These are phyloP conservation scores for Colletotrichum euphorbiae DNA, from an alignment of 2,329 filamentous ascomycete species.

Conservation along the genomic window DNA sequence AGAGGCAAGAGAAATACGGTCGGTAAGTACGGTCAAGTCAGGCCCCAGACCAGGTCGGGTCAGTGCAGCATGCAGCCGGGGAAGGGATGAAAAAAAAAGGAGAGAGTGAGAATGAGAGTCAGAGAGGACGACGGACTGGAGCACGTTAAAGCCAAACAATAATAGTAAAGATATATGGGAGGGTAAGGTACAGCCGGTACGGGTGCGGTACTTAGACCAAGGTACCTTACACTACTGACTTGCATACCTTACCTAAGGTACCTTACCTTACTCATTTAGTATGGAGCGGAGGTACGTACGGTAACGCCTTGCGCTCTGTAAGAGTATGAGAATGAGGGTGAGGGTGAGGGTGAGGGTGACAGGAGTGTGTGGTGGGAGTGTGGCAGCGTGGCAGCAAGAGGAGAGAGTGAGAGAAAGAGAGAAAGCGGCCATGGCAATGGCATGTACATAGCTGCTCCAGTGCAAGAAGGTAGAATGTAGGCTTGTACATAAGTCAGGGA, in stretches of 20 bases:
- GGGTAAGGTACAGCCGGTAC: constrained; percentile 23
- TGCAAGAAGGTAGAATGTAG: not conserved
- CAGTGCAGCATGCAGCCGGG: constrained; percentile 38
- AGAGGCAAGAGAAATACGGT: constrained; percentile 40
- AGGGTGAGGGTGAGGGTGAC: too few species aligned
- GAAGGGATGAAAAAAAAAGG: constrained; percentile 36
- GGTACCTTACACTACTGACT: not conserved
- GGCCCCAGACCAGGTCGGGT: constrained; percentile 35
- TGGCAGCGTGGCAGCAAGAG: too few species aligned
- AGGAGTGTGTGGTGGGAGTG: too few species aligned
- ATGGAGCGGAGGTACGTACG: too few species aligned
- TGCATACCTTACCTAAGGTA: not conserved
- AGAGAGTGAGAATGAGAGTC: constrained; percentile 3
- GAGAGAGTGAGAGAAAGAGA: too few species aligned
- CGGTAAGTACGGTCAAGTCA: constrained; percentile 36
- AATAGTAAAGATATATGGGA: constrained; percentile 36
- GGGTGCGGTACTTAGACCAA: not conserved
- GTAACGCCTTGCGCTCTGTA: too few species aligned
- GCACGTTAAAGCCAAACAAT: constrained; percentile 40
- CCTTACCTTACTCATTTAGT: not conserved
- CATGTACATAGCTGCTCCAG: not conserved
- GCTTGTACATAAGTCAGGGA: not conserved
- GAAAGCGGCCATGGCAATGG: not conserved
- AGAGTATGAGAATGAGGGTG: too few species aligned
- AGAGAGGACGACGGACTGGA: constrained; percentile 29